A percentile compares a stretch with the other conserved stretches of the same genome.
Conservation (phyloP, 2,329 filamentous ascomycete species). For the Gaeumannomyces sp. region DNA sequence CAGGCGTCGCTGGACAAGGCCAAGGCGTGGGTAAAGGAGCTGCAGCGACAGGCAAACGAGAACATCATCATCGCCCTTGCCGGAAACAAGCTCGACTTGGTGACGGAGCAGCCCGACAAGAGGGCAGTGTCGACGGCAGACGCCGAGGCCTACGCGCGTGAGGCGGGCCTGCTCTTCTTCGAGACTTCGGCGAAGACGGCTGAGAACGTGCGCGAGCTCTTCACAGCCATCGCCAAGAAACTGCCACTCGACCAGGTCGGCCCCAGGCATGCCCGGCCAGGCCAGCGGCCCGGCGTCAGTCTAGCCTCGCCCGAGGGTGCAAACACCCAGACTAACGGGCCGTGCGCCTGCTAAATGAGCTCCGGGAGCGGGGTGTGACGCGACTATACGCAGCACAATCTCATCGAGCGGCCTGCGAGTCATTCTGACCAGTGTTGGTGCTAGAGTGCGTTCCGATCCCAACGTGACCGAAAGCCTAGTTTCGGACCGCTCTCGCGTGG, state of each 20-base stretch:
- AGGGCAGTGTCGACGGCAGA: constrained; percentile 83
- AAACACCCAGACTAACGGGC: constrained; percentile 50
- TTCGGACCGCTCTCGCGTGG: background rate
- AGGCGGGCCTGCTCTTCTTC: constrained; percentile 93
- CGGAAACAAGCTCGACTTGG: constrained; percentile 95
- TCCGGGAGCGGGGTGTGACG: background rate
- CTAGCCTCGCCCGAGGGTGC: constrained; percentile 47
- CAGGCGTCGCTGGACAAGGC: constrained; percentile 97
- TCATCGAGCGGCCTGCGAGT: background rate
- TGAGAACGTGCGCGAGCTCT: constrained; percentile 91
- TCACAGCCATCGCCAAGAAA: constrained; percentile 97
- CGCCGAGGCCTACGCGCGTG: constrained; percentile 89
- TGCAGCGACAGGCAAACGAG: constrained; percentile 97
- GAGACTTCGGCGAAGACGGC: constrained; percentile 97
- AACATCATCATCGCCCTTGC: constrained; percentile 98
- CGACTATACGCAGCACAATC: background rate
- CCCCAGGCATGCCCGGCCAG: constrained; percentile 73
- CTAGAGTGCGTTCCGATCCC: background rate
- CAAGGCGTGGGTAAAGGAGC: constrained; percentile 98
- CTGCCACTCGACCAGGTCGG: constrained; percentile 92
- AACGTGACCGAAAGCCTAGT: background rate
- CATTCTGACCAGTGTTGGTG: background rate
- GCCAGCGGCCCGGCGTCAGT: constrained; percentile 54
- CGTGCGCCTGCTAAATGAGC: constrained; percentile 47
- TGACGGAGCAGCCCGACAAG: constrained; percentile 91